phyloP scores from a whole-genome alignment of 306 rosid genomes.

The Macrotyloma uniflorum region DNA sequence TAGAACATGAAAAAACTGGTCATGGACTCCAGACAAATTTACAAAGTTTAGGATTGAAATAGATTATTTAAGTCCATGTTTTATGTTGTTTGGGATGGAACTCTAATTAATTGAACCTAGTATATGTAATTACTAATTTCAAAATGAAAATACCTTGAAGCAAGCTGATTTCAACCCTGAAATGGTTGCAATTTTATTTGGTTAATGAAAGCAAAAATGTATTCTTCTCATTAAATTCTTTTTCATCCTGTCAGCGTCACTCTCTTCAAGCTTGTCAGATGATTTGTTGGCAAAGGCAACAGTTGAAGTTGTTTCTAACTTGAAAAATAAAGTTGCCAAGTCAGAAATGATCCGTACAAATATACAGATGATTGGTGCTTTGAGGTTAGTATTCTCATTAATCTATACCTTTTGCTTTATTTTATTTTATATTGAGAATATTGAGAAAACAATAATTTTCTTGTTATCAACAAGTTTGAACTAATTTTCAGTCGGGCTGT shows the following conservation, averaged over 20 bases:
- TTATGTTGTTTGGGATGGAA: constrained; percentile 17
- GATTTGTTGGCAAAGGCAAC: constrained; percentile 91
- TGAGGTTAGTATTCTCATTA: constrained; percentile 61
- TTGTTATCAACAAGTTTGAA: constrained; percentile 34
- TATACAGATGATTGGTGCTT: constrained; percentile 98
- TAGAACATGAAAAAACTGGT: background rate
- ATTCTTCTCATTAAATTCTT: constrained; percentile 32
- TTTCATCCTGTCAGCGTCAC: constrained; percentile 70
- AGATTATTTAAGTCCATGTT: background rate
- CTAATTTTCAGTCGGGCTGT: constrained; percentile 81
- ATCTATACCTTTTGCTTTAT: background rate
- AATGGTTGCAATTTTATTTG: background rate
- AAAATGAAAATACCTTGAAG: constrained; percentile 20
- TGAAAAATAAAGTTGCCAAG: constrained; percentile 69
- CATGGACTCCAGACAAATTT: background rate
- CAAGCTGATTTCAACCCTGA: constrained; percentile 3
- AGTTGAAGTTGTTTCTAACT: constrained; percentile 68
- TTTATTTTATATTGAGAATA: background rate
- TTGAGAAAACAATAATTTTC: background rate
- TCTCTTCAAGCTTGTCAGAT: constrained; percentile 91
- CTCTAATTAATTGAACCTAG: constrained; percentile 4
- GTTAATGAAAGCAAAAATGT: background rate
- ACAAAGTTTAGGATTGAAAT: background rate
- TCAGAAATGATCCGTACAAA: constrained; percentile 87
- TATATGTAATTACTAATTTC: background rate